Evolutionary conservation across 1,284 basidiomycete species (phyloP).

Genomic region (Hymenochaete sp.): DNA sequence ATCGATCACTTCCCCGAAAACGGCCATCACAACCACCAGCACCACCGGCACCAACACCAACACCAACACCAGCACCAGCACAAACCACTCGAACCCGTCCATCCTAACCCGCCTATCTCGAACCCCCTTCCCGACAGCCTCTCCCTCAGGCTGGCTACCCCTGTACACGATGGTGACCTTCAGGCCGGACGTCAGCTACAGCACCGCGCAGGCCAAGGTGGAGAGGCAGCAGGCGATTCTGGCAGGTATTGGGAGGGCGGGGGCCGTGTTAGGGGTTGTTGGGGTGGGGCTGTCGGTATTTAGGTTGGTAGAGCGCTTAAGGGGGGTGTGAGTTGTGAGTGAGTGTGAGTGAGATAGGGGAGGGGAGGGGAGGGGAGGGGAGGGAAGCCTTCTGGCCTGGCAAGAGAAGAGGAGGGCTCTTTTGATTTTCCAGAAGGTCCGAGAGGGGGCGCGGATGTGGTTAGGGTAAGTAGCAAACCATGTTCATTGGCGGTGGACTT

Average conservation of each 20-base stretch:
- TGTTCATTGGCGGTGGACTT: too few relatives aligned
- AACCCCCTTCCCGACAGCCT: constrained; percentile 45
- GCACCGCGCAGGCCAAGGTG: constrained; percentile 56
- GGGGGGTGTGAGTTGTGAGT: constrained; percentile 5
- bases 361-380: not conserved
- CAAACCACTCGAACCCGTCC: not conserved
- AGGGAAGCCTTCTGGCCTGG: too few relatives aligned
- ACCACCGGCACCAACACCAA: too few relatives aligned
- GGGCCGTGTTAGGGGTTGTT: constrained; percentile 36
- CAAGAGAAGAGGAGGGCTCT: too few relatives aligned
- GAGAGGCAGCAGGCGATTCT: constrained; percentile 50
- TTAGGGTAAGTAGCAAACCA: too few relatives aligned
- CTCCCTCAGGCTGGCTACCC: constrained; percentile 76
- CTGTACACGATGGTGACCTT: constrained; percentile 98
- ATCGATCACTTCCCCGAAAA: too few relatives aligned
- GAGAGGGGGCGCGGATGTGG: too few relatives aligned
- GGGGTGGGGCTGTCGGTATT: constrained; percentile 35
- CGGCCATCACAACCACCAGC: too few relatives aligned
- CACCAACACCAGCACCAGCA: too few relatives aligned
- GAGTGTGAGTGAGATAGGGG: constrained; percentile 6
- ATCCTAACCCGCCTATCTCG: constrained; percentile 19
- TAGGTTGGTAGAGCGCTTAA: constrained; percentile 27
- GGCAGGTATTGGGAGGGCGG: constrained; percentile 36
- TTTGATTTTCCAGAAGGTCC: too few relatives aligned
- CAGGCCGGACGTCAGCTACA: constrained; percentile 87